Evolutionary conservation across 768 basidiomycete genomes (phyloP).

Genomic region (Tephrocybe sp.): DNA sequence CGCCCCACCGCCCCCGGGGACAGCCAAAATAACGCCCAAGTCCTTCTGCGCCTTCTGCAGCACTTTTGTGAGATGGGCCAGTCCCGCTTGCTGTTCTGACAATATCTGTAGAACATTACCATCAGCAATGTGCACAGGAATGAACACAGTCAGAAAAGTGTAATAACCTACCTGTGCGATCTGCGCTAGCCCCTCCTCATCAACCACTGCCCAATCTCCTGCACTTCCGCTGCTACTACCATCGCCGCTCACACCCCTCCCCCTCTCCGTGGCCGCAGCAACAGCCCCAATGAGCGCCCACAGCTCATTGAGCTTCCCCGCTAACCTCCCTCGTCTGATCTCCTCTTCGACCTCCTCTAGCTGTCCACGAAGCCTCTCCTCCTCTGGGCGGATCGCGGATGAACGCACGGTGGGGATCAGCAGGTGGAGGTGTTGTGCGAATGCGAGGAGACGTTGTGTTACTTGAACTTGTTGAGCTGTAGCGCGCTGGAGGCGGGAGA

Average conservation of each 20-base stretch:
- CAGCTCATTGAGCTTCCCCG: conserved; percentile 76
- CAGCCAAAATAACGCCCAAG: conserved; percentile 61
- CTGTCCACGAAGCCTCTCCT: conserved; percentile 69
- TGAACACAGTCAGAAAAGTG: no score
- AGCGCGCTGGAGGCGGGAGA: conserved; percentile 65
- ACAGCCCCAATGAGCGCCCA: conserved; percentile 84
- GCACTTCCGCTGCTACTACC: no score
- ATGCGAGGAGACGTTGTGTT: conserved; percentile 62
- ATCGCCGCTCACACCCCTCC: conserved; percentile 38
- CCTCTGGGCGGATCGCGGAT: conserved; percentile 74
- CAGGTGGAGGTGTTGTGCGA: conserved; percentile 77
- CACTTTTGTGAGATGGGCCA: conserved; percentile 79
- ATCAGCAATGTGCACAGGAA: no score
- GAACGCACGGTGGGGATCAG: conserved; percentile 77
- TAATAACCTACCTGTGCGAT: conserved; percentile 58
- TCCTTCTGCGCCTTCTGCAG: conserved; percentile 65
- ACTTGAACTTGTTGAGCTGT: conserved; percentile 66
- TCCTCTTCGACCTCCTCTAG: conserved; percentile 80
- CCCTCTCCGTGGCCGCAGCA: conserved; percentile 56
- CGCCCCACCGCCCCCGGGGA: conserved; percentile 24
- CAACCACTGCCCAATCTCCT: conserved; percentile 81
- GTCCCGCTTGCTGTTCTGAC: conserved; percentile 73
- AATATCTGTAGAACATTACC: conserved; percentile 51
- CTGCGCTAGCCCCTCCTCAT: conserved; percentile 79
- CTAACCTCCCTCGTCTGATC: conserved; percentile 60